Percentiles rank a stretch among this genome's conserved stretches.
These are phyloP conservation scores for Colletotrichum acutatum DNA, from an alignment of 2,329 filamentous ascomycete genomes.

Conservation along the genomic window DNA sequence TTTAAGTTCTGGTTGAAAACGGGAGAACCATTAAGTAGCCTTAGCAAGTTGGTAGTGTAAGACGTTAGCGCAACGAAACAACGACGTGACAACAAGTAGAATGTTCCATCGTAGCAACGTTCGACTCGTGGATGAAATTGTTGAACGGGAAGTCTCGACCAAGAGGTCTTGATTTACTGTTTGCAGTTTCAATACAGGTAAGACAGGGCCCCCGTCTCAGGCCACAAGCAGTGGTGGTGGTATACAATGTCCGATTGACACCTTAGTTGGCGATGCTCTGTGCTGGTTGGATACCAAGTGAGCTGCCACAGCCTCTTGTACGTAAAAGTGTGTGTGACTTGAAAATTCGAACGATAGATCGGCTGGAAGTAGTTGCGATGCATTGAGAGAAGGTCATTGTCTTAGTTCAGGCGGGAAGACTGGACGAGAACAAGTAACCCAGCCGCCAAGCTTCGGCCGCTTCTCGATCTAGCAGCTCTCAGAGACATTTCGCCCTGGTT, in stretches of 20 bases:
- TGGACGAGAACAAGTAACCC: slow-evolving; percentile 1
- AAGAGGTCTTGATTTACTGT: slow-evolving; percentile 6
- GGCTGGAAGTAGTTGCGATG: slow-evolving; percentile 14
- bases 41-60: neutral
- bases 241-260: neutral
- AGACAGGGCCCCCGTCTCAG: slow-evolving; percentile 5
- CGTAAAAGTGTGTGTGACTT: neutral
- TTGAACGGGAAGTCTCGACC: neutral
- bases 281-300: neutral
- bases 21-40: neutral
- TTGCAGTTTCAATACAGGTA: slow-evolving; percentile 8
- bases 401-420: slow-evolving; percentile 17
- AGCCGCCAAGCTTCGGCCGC: neutral
- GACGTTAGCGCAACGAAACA: neutral
- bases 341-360: slow-evolving; percentile 11
- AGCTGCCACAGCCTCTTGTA: slow-evolving; percentile 7
- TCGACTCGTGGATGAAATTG: neutral
- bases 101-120: neutral
- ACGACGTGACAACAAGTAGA: neutral
- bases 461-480: neutral
- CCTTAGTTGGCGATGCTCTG: slow-evolving; percentile 4
- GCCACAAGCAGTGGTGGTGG: slow-evolving; percentile 8
- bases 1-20: slow-evolving; percentile 4
- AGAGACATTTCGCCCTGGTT: neutral
- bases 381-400: slow-evolving; percentile 12